Conservation (phyloP, 2,329 filamentous ascomycete genomes). For the Xylariaceae sp. region DNA sequence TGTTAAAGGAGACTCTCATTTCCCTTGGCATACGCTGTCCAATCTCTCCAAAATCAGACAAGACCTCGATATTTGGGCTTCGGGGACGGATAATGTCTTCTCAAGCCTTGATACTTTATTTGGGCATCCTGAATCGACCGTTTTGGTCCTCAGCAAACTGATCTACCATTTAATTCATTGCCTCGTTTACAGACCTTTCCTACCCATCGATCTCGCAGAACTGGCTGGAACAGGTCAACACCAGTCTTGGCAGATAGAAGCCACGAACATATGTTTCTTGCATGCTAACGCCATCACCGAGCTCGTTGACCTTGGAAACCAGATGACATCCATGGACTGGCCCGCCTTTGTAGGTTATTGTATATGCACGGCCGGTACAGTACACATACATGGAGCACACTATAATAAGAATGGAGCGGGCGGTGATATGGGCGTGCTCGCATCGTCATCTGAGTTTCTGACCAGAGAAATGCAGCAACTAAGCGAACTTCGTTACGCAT, state of each 20-base stretch:
- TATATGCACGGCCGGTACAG: slow-evolving; percentile 82
- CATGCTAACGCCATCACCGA: slow-evolving; percentile 89
- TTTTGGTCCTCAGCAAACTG: slow-evolving; percentile 79
- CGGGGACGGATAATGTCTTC: slow-evolving; percentile 78
- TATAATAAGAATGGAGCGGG: slow-evolving; percentile 61
- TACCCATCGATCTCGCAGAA: slow-evolving; percentile 82
- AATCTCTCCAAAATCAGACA: slow-evolving; percentile 85
- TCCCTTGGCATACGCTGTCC: slow-evolving; percentile 86
- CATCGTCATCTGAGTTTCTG: slow-evolving; percentile 67
- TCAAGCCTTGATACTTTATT: slow-evolving; percentile 75
- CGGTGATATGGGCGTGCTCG: slow-evolving; percentile 65
- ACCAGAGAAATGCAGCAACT: slow-evolving; percentile 80
- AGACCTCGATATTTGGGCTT: slow-evolving; percentile 83
- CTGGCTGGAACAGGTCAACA: slow-evolving; percentile 80
- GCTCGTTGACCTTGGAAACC: slow-evolving; percentile 76
- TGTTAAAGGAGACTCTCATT: slow-evolving; percentile 86
- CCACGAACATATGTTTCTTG: slow-evolving; percentile 82
- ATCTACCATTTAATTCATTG: slow-evolving; percentile 88
- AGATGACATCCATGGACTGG: slow-evolving; percentile 77
- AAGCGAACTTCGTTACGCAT: slow-evolving; percentile 72
- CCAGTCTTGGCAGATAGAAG: slow-evolving; percentile 91
- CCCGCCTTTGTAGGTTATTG: slow-evolving; percentile 86
- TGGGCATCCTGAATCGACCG: slow-evolving; percentile 75
- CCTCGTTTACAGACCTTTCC: slow-evolving; percentile 82
- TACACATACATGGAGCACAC: slow-evolving; percentile 84